Conservation (phyloP, 331 rosid genomes). For the Saraca asoca region DNA sequence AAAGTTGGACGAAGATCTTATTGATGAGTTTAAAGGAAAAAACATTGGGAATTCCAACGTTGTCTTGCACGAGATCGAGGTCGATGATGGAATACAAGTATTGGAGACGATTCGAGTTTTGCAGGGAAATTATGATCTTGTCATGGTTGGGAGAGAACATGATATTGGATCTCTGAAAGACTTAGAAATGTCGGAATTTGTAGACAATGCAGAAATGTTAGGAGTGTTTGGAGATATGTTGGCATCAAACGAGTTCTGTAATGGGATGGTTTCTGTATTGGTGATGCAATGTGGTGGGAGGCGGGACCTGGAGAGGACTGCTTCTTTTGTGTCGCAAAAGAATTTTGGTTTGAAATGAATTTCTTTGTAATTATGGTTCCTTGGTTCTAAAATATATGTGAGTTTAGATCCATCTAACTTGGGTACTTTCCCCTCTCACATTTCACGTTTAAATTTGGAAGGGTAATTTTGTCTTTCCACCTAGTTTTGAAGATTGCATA, state of each 20-base stretch:
- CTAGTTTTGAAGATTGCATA: too few relatives aligned
- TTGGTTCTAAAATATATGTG: too few relatives aligned
- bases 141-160: constrained; percentile 50
- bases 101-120: constrained; percentile 34
- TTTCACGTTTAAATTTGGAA: too few relatives aligned
- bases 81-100: constrained; percentile 36
- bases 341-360: too few relatives aligned
- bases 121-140: constrained; percentile 48
- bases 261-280: constrained; percentile 49
- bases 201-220: constrained; percentile 44
- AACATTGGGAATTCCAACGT: constrained; percentile 16
- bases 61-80: constrained; percentile 41
- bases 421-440: too few relatives aligned
- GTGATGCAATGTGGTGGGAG: constrained; percentile 42
- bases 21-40: constrained; percentile 48
- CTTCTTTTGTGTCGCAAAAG: too few relatives aligned
- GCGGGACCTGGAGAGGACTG: neutral
- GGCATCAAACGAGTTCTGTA: constrained; percentile 50
- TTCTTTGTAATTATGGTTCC: too few relatives aligned
- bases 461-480: too few relatives aligned
- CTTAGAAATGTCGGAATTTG: constrained; percentile 40
- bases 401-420: too few relatives aligned
- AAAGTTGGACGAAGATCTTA: constrained; percentile 43
- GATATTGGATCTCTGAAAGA: neutral
- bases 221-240: constrained; percentile 60